These are phyloP conservation scores for Thraustochytrium sp. DNA, from an alignment of 352 stramenopile genomes.

Conservation along the genomic window DNA sequence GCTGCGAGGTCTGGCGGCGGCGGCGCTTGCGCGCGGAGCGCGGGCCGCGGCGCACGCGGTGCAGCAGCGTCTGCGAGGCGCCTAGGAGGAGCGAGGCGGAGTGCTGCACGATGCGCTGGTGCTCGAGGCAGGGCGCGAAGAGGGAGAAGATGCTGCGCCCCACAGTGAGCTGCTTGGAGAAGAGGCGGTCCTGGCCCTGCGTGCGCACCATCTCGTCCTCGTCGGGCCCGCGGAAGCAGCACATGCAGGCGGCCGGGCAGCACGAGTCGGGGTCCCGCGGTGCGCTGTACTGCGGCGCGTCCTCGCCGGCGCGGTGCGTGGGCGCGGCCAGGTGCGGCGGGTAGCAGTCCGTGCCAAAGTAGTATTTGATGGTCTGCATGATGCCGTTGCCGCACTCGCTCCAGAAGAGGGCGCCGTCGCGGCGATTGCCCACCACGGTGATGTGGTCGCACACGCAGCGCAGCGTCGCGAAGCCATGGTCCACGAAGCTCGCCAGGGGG, in stretches of 20 bases:
- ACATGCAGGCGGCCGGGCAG: conserved; percentile 14
- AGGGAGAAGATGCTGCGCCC: conserved; percentile 45
- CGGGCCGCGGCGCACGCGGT: background rate
- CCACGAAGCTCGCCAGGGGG: conserved; percentile 60
- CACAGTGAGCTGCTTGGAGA: conserved; percentile 40
- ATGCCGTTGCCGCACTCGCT: conserved; percentile 45
- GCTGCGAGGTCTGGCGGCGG: background rate
- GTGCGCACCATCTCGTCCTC: background rate
- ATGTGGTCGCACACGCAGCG: conserved; percentile 62
- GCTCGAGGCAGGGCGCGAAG: background rate
- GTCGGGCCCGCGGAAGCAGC: background rate
- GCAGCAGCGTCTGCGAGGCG: no score
- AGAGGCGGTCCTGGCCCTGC: conserved; percentile 9
- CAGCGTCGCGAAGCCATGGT: conserved; percentile 59
- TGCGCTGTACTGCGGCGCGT: background rate
- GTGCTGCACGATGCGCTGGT: background rate
- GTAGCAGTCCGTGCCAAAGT: conserved; percentile 7
- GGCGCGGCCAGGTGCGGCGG: background rate
- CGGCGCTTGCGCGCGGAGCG: background rate
- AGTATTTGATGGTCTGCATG: conserved; percentile 20
- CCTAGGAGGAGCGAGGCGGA: background rate
- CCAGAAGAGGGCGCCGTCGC: conserved; percentile 67
- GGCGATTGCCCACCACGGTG: conserved; percentile 65
- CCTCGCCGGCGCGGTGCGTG: background rate
- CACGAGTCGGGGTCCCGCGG: conserved; percentile 28